Base-by-base conservation (phyloP, 352 stramenopile genomes). In the Phytophthora citricola region DNA sequence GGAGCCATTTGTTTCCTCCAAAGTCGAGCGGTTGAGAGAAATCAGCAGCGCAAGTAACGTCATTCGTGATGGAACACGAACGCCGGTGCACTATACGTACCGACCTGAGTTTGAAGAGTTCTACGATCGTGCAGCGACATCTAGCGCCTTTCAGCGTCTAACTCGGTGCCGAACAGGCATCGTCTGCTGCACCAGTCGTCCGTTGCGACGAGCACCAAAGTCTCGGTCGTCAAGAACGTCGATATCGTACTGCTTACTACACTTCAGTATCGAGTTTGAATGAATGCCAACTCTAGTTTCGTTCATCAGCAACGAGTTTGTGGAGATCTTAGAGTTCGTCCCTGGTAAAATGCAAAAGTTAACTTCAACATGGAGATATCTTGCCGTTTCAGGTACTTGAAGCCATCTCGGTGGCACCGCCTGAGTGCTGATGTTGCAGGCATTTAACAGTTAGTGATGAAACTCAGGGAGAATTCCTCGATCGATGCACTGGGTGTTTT, bases 31-130 rank as follows among this genome's bases (percentile, higher is more conserved):
- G 59, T 57, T 73, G 44, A 20, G 20, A 73, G 29, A 69, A 69
- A 69, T 69, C 65, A 69, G 52, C 65, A 63, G 39, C 58, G 41
- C 59, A 56, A 63, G 58, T 72, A 66, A 71, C 63, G 56, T 22
- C 15, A 14, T n/a, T 32, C 10, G 10, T 46, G 61, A 58, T 53
- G 46, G 45, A 53, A 51, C 41, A 51, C 24, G 22, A 47, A 43
- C 56, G 22, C n/a, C 34, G 47, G 41, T 70, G 66, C 32, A 69
- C 56, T 48, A 67, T 51, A 63, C 22, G 14, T 12, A 43, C 41
- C 20, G 41, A 29, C 22, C 41, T 48, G 41, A 48, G 41, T 14
- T 36, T 9, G 31, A 36, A 36, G 0, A 4, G 31, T 48, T 48
- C 22, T 36, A 34, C 6, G 44, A 50, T 32, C 24, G 11, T 50